Conservation (phyloP, 2,329 filamentous ascomycete species). For the Bipolaris oryzae region DNA sequence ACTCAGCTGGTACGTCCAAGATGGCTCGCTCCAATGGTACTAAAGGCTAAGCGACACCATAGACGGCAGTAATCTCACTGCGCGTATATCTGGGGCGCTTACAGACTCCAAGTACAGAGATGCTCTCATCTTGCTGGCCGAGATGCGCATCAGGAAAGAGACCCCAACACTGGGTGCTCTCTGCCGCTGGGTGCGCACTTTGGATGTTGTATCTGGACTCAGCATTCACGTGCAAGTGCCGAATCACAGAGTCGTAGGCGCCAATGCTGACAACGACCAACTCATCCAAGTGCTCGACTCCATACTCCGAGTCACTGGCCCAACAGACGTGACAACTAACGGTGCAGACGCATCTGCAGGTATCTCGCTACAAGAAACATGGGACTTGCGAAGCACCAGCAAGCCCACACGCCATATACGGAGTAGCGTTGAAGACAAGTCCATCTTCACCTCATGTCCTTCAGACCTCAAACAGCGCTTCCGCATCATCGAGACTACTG, state of each 20-base stretch:
- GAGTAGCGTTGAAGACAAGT: constrained; percentile 64
- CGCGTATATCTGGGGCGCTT: constrained; percentile 68
- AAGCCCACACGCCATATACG: constrained; percentile 56
- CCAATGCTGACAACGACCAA: constrained; percentile 55
- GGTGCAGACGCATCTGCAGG: constrained; percentile 39
- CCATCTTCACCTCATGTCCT: constrained; percentile 44
- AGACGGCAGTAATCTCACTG: constrained; percentile 68
- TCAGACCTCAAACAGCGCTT: constrained; percentile 49
- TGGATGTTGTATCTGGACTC: constrained; percentile 71
- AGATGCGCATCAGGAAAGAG: constrained; percentile 71
- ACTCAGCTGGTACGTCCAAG: constrained; percentile 55
- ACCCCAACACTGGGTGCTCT: constrained; percentile 71
- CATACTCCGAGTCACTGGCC: constrained; percentile 67
- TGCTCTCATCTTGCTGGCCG: constrained; percentile 68
- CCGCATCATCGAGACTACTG: constrained; percentile 66
- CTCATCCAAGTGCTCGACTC: constrained; percentile 67
- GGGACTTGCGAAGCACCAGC: constrained; percentile 61
- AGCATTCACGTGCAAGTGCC: constrained; percentile 59
- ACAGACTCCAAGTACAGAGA: constrained; percentile 69
- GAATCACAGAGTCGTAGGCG: constrained; percentile 37
- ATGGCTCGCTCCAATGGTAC: not conserved
- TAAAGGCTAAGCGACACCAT: constrained; percentile 12
- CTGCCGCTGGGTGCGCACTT: constrained; percentile 73
- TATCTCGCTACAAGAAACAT: constrained; percentile 65
- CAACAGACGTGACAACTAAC: constrained; percentile 57